Evolutionary conservation across 805 yeast genomes (phyloP).

Genomic region (Wickerhamomyces alni): DNA sequence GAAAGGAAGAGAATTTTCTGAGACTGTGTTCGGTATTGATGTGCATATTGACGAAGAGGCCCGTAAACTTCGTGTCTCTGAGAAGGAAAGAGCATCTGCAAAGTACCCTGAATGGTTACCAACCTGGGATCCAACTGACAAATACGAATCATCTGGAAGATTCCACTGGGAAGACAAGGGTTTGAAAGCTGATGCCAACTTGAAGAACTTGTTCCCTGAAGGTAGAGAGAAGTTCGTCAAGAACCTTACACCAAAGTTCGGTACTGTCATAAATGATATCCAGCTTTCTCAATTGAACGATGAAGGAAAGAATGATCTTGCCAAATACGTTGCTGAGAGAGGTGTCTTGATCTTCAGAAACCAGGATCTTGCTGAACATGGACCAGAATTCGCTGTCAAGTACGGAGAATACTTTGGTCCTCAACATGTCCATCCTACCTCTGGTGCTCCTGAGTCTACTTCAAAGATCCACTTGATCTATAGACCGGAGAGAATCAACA

Average conservation of each 20-base stretch:
- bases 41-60: neutral
- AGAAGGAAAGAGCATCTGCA: neutral
- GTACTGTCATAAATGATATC: slow-evolving; percentile 52
- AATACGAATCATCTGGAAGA: slow-evolving; percentile 5
- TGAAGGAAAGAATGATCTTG: slow-evolving; percentile 61
- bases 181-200: slow-evolving; percentile 4
- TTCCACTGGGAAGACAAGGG: slow-evolving; percentile 8
- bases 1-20: neutral
- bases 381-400: slow-evolving; percentile 39
- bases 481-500: slow-evolving; percentile 22
- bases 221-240: slow-evolving; percentile 27
- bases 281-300: slow-evolving; percentile 49
- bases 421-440: slow-evolving; percentile 64
- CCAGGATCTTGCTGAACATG: slow-evolving; percentile 53
- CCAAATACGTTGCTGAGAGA: slow-evolving; percentile 55
- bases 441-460: slow-evolving; percentile 49
- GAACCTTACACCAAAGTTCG: slow-evolving; percentile 57
- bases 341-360: slow-evolving; percentile 60
- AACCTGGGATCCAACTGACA: slow-evolving; percentile 8
- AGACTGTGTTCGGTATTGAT: neutral
- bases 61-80: neutral
- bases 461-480: slow-evolving; percentile 59
- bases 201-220: slow-evolving; percentile 4
- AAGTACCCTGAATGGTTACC: slow-evolving; percentile 6
- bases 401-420: slow-evolving; percentile 63